Conservation (phyloP, 257 asterid genomes). For the Solanum habrochaites region DNA sequence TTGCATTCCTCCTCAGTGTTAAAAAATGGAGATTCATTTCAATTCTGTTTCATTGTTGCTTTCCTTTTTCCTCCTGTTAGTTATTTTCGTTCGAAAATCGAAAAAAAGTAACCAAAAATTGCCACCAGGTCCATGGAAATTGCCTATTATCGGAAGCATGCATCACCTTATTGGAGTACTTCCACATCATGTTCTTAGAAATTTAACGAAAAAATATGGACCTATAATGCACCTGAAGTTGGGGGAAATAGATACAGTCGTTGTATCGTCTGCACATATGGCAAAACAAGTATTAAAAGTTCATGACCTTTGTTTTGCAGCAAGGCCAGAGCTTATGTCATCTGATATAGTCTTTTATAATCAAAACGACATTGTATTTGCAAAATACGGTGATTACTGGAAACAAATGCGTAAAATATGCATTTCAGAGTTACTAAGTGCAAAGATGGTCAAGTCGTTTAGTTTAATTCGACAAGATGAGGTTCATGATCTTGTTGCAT, state of each 20-base stretch:
- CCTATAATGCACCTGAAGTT: not conserved
- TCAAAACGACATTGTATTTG: not conserved
- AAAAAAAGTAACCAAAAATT: not conserved
- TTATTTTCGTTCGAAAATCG: not conserved
- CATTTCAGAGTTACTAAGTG: not conserved
- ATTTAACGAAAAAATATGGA: not conserved
- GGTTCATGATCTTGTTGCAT: not conserved
- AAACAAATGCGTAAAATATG: conserved; percentile 1
- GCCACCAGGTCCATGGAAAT: conserved; percentile 1
- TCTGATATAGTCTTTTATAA: not conserved
- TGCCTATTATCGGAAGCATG: not conserved
- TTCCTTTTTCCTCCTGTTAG: not conserved
- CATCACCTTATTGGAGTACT: not conserved
- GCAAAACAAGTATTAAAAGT: not conserved
- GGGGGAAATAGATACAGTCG: not conserved
- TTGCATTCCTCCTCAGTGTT: not conserved
- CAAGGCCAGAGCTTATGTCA: not conserved
- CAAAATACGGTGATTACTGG: not conserved
- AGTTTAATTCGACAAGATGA: not conserved
- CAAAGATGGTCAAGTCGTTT: not conserved
- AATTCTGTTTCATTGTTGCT: not conserved
- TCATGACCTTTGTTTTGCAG: not conserved
- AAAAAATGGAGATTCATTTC: not conserved
- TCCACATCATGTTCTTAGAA: not conserved
- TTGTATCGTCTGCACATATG: not conserved